Percentiles rank a stretch among this genome's conserved stretches.
phyloP scores from a whole-genome alignment of 164 flowering plant genomes.

The Dillenia turbinata region DNA sequence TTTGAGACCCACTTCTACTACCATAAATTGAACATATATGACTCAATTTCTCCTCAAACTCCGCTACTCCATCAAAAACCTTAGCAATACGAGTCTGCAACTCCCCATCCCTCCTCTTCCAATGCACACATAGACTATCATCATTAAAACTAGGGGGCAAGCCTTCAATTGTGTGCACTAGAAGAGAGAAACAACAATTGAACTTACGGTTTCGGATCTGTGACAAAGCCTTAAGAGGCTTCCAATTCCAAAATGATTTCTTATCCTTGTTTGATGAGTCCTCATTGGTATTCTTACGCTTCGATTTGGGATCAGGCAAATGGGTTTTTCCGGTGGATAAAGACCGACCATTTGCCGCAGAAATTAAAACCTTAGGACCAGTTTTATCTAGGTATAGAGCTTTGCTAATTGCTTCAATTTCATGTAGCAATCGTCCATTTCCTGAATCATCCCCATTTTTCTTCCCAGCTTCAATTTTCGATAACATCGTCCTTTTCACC shows the following conservation, averaged over 20 bases:
- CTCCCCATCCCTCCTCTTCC: constrained; percentile 75
- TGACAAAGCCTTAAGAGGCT: constrained; percentile 56
- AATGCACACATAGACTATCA: constrained; percentile 55
- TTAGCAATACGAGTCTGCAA: constrained; percentile 44
- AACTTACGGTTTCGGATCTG: constrained; percentile 44
- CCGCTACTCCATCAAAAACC: constrained; percentile 54
- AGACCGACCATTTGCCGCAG: constrained; percentile 22
- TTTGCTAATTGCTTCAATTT: constrained; percentile 72
- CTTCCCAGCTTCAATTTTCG: constrained; percentile 48
- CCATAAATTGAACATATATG: constrained; percentile 67
- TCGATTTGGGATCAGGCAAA: constrained; percentile 30
- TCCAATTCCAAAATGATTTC: constrained; percentile 71
- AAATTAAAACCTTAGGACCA: constrained; percentile 18
- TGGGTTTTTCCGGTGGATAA: constrained; percentile 40
- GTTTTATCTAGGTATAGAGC: constrained; percentile 57
- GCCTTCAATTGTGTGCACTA: constrained; percentile 54
- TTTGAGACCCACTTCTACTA: constrained; percentile 71
- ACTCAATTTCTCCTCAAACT: constrained; percentile 65
- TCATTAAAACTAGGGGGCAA: constrained; percentile 35
- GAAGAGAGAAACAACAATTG: constrained; percentile 51
- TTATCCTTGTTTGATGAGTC: constrained; percentile 39
- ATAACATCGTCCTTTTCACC: constrained; percentile 35
- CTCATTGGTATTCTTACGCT: constrained; percentile 24
- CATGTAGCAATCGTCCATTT: constrained; percentile 54
- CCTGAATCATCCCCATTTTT: constrained; percentile 38